phyloP scores from a whole-genome alignment of 495 filamentous ascomycete genomes.

The Xylaria telfairii region DNA sequence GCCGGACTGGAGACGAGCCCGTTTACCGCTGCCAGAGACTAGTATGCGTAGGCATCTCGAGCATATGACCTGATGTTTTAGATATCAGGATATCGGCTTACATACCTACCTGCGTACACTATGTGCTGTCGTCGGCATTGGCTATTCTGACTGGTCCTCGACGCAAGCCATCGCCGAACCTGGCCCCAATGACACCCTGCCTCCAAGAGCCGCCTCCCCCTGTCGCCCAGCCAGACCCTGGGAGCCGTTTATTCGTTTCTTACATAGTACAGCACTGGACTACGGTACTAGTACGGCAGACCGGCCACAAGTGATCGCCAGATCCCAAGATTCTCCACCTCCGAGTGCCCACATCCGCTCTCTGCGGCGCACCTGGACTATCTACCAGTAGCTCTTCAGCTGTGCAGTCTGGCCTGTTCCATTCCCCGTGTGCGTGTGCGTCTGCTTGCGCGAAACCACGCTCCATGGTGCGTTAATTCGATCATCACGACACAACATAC shows the following conservation, averaged over 20 bases:
- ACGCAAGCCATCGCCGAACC: neutral
- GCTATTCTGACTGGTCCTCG: neutral
- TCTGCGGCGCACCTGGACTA: neutral
- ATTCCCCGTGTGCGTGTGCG: neutral
- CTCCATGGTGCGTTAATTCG: constrained; percentile 8
- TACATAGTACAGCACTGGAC: neutral
- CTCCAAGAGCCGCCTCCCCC: neutral
- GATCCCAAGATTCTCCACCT: constrained; percentile 21
- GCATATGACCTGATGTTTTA: constrained; percentile 10
- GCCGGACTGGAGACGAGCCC: neutral
- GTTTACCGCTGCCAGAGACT: neutral
- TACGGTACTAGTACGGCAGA: neutral
- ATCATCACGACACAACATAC: constrained; percentile 2
- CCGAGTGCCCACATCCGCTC: constrained; percentile 21
- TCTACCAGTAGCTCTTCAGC: neutral
- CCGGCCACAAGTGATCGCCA: constrained; percentile 19
- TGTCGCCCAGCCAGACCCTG: constrained; percentile 20
- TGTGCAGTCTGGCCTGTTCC: constrained; percentile 16
- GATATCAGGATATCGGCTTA: constrained; percentile 11
- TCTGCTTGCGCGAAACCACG: constrained; percentile 12
- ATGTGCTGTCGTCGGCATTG: neutral
- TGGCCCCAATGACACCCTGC: constrained; percentile 16
- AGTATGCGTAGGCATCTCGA: too few species aligned
- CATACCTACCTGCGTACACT: neutral
- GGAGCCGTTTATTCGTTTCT: constrained; percentile 7